Evolutionary conservation across 208 protist genomes (phyloP), one percentile per base, ranked within the genome.

Genomic region (Leishmania lainsoni): DNA sequence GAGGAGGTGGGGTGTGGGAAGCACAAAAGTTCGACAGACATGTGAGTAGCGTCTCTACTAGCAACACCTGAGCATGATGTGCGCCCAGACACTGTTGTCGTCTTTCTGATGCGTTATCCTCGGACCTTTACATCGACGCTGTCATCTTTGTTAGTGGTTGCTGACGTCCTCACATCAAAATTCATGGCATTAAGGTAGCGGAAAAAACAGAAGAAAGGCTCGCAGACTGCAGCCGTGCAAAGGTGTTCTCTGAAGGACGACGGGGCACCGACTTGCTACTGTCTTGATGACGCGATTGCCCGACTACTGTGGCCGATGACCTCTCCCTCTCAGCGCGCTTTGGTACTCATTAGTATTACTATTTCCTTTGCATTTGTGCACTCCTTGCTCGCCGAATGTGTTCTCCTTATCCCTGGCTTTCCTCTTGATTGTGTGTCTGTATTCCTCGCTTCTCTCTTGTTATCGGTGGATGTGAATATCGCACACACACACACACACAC

Each of bases 1-100:
- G 90, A 97, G 20, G 71, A 56, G 45, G 17, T 91, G 52, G 79
- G 84, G 82, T 81, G 22, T 35, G 12, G 20, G 45, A 73, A 39
- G 54, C 54, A 12, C 26, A 45, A 49, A 45, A 73, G 69, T 16
- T 63, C 3, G 61, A 69, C n/a, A 17, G 66, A 76, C 20, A n/a
- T 39, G 61, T 76, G n/a, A 52, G 32, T 51, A 9, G 9, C 26
- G 17, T 73, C 26, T 51, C 22, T 22, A 17, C 26, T 17, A 3
- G 12, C 26, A 45, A 16, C 10, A 10, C 45, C n/a, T n/a, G 3
- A 52, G 39, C 8, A 45, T 51, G 69, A 29, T 51, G 42, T 54
- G 32, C 35, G 20, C 16, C 69, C 32, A 5, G 39, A n/a, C 22
- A 10, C 26, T 26, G 42, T 35, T 1, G 22, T 35, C 17, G 5